Conservation (phyloP, 2,329 filamentous ascomycete species). For the Fusarium stilboides region DNA sequence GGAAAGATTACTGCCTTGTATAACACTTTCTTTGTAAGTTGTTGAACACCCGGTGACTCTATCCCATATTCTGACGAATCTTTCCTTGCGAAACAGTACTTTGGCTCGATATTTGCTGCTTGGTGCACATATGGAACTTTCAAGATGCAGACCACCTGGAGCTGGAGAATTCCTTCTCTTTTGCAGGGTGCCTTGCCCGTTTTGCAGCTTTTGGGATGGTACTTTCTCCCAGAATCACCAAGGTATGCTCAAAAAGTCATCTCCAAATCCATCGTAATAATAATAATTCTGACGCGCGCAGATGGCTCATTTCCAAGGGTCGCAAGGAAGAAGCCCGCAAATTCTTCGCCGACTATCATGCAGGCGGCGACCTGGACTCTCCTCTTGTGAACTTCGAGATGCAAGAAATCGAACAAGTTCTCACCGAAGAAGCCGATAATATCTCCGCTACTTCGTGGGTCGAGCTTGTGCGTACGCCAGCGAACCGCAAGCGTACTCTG, state of each 20-base stretch:
- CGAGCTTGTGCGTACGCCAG: slow-evolving; percentile 57
- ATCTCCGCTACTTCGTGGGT: slow-evolving; percentile 55
- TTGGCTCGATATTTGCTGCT: slow-evolving; percentile 50
- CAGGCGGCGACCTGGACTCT: slow-evolving; percentile 57
- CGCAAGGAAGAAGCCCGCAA: slow-evolving; percentile 54
- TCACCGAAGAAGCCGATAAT: slow-evolving; percentile 51
- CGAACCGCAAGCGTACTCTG: slow-evolving; percentile 47
- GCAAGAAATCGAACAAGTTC: slow-evolving; percentile 58
- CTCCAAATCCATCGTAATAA: fast-evolving
- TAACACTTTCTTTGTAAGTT: slow-evolving; percentile 51
- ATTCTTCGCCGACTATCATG: slow-evolving; percentile 58
- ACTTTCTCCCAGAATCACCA: slow-evolving; percentile 49
- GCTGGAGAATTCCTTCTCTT: slow-evolving; percentile 48
- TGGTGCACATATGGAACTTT: slow-evolving; percentile 51
- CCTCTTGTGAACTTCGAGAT: slow-evolving; percentile 59
- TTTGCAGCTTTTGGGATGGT: slow-evolving; percentile 44
- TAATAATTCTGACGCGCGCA: fast-evolving
- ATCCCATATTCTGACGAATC: fast-evolving
- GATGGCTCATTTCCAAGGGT: slow-evolving; percentile 53
- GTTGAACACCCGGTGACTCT: not conserved
- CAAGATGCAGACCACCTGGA: slow-evolving; percentile 38
- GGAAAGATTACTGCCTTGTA: slow-evolving; percentile 53
- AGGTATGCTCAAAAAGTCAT: not conserved
- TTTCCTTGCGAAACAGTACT: slow-evolving; percentile 22
- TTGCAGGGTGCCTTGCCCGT: slow-evolving; percentile 43